Evolutionary conservation across 345 rosid genomes (phyloP).

Genomic region (Eucalyptus rudis): DNA sequence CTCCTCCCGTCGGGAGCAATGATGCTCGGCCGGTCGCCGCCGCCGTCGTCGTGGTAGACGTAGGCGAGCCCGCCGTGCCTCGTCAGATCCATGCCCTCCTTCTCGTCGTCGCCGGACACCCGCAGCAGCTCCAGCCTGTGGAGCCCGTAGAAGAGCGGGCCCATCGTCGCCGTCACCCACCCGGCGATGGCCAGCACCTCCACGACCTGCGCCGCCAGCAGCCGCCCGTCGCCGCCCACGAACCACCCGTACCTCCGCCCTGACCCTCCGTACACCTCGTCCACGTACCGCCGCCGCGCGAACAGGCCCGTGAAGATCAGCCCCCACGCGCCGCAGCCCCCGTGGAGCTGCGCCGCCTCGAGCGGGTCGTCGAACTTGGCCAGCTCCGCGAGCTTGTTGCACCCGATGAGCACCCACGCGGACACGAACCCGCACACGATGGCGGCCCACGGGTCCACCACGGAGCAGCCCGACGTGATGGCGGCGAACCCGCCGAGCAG

Average conservation of each 20-base stretch:
- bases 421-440: conserved; percentile 65
- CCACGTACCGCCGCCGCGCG: conserved; percentile 29
- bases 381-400: conserved; percentile 44
- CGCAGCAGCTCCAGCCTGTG: conserved; percentile 38
- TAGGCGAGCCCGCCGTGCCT: conserved; percentile 81
- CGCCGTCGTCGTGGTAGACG: conserved; percentile 26
- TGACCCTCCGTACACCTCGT: conserved; percentile 30
- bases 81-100: conserved; percentile 77
- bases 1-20: not conserved
- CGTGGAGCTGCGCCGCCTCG: conserved; percentile 74
- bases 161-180: conserved; percentile 81
- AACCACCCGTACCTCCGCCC: conserved; percentile 34
- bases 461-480: conserved; percentile 69
- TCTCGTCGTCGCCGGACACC: conserved; percentile 51
- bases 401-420: conserved; percentile 45
- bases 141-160: conserved; percentile 42
- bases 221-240: conserved; percentile 73
- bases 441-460: conserved; percentile 85
- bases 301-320: conserved; percentile 62
- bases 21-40: conserved; percentile 3
- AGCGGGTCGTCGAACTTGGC: conserved; percentile 47
- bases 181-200: conserved; percentile 41
- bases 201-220: conserved; percentile 53
- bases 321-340: conserved; percentile 84
- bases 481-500: conserved; percentile 80